A percentile compares a stretch with the other conserved stretches of the same genome.
Evolutionary conservation across 2,329 filamentous ascomycete genomes (phyloP).

Genomic region (Hortaea werneckii): DNA sequence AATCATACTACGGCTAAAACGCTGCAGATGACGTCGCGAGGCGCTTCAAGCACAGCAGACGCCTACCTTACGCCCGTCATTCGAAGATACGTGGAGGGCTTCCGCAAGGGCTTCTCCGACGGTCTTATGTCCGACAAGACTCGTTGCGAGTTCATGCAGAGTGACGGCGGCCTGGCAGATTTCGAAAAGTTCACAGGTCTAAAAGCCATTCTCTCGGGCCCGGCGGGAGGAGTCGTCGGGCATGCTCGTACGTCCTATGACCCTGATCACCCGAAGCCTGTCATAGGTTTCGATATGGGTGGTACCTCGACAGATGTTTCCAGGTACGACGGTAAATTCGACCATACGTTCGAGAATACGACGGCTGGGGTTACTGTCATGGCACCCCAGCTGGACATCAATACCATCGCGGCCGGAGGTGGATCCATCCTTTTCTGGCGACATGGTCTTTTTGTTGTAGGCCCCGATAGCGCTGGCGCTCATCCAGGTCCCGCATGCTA

Average conservation of each 20-base stretch:
- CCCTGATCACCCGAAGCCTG: slow-evolving; percentile 11
- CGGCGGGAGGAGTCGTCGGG: slow-evolving; percentile 28
- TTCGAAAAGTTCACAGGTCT: slow-evolving; percentile 22
- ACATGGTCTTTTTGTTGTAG: slow-evolving; percentile 9
- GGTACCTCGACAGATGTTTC: slow-evolving; percentile 12
- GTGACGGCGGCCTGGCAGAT: slow-evolving; percentile 23
- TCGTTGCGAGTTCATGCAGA: slow-evolving; percentile 27
- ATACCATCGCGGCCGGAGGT: slow-evolving; percentile 15
- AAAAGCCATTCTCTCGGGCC: slow-evolving; percentile 23
- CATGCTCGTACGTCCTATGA: slow-evolving; percentile 25
- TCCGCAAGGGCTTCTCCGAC: slow-evolving; percentile 18
- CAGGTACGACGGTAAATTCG: slow-evolving; percentile 8
- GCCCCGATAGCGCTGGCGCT: slow-evolving; percentile 14
- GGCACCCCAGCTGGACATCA: slow-evolving; percentile 15
- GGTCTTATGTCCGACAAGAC: slow-evolving; percentile 15
- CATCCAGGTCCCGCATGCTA: slow-evolving; percentile 27
- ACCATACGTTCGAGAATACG: slow-evolving; percentile 12
- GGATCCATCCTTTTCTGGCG: slow-evolving; percentile 11
- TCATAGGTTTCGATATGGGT: slow-evolving; percentile 20
- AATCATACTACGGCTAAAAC: background rate
- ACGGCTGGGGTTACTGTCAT: slow-evolving; percentile 11
- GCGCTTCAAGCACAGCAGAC: slow-evolving; percentile 64
- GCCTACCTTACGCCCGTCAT: slow-evolving; percentile 68
- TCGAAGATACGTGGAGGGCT: slow-evolving; percentile 52
- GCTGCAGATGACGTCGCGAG: slow-evolving; percentile 49